A percentile compares a stretch with the other conserved stretches of the same genome.
Evolutionary conservation across 768 basidiomycete species (phyloP).

Genomic region (Chiua virens): DNA sequence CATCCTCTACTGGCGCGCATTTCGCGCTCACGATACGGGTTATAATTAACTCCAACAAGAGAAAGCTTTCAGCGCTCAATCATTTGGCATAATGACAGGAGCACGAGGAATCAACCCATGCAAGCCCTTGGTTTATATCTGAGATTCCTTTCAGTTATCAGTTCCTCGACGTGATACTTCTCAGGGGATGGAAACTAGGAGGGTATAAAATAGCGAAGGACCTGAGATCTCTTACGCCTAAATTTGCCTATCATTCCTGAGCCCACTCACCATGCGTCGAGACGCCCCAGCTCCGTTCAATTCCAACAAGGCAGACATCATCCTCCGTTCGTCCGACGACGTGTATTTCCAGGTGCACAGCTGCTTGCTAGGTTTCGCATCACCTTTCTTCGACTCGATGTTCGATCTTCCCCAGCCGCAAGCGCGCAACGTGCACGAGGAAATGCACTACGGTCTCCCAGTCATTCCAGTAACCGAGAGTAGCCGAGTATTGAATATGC

Average conservation of each 20-base stretch:
- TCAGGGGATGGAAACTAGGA: neutral
- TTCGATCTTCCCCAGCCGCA: slow-evolving; percentile 30
- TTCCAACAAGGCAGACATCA: slow-evolving; percentile 46
- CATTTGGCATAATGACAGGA: neutral
- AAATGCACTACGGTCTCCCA: slow-evolving; percentile 17
- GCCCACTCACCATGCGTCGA: slow-evolving; percentile 14
- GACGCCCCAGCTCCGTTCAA: slow-evolving; percentile 43
- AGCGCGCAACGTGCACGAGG: slow-evolving; percentile 4
- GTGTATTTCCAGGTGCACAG: slow-evolving; percentile 26
- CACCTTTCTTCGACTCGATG: slow-evolving; percentile 33
- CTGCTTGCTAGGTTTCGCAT: slow-evolving; percentile 26
- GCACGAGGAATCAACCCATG: neutral
- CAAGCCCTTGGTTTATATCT: no score
- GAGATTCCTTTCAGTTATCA: no score
- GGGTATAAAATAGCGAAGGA: slow-evolving; percentile 11
- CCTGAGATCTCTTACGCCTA: neutral
- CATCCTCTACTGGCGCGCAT: neutral
- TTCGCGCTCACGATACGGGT: neutral
- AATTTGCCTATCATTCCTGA: neutral
- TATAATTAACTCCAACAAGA: no score
- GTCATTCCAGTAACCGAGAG: slow-evolving; percentile 33
- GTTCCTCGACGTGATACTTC: no score
- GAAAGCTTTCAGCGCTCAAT: neutral
- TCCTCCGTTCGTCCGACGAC: slow-evolving; percentile 51
- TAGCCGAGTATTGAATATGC: slow-evolving; percentile 25